Evolutionary conservation across 345 rosid genomes (phyloP).

Genomic region (Carallia brachiata): DNA sequence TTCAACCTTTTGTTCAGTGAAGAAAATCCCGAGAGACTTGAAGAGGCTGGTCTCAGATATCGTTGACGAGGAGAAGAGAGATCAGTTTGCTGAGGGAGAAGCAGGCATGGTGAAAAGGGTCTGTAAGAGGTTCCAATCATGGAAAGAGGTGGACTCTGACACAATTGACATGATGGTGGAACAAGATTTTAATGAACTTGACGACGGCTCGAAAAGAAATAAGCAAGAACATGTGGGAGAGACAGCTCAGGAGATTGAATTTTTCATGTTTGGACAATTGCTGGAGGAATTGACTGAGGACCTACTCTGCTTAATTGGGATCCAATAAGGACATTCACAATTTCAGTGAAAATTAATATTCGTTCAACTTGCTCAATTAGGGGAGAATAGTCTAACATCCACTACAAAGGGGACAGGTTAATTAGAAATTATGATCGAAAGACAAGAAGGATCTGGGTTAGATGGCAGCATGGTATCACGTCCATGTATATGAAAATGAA

Average conservation of each 20-base stretch:
- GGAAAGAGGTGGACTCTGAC: conserved; percentile 75
- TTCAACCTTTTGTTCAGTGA: conserved; percentile 22
- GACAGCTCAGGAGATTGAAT: conserved; percentile 50
- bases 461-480: not conserved
- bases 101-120: conserved; percentile 42
- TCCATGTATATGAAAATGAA: conserved; percentile 4
- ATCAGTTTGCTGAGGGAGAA: conserved; percentile 22
- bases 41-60: conserved; percentile 61
- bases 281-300: conserved; percentile 58
- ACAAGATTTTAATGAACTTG: conserved; percentile 54
- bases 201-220: conserved; percentile 39
- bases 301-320: conserved; percentile 17
- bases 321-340: not conserved
- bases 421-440: not conserved
- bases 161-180: conserved; percentile 94
- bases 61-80: conserved; percentile 51
- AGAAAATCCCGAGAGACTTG: conserved; percentile 49
- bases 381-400: conserved; percentile 16
- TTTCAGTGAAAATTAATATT: conserved; percentile 7
- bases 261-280: conserved; percentile 45
- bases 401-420: not conserved
- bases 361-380: conserved; percentile 10
- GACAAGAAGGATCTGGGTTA: not conserved
- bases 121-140: conserved; percentile 55
- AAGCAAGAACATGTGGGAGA: conserved; percentile 38